These are phyloP conservation scores for Boletus rubropictus DNA, from an alignment of 768 basidiomycete genomes.

Conservation along the genomic window DNA sequence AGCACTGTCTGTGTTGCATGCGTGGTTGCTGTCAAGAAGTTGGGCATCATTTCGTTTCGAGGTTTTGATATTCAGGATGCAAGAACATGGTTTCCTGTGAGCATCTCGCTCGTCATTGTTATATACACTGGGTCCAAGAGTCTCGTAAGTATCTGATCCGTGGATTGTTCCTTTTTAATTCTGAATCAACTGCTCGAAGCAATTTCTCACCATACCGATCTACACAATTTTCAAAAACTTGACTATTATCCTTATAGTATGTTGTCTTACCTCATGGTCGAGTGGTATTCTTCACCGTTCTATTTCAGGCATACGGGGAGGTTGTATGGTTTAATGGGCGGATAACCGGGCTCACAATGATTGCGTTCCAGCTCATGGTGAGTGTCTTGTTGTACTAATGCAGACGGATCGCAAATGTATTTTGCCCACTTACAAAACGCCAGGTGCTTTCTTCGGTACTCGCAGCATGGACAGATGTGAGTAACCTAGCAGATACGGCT, in stretches of 20 bases:
- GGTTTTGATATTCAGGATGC: constrained; percentile 79
- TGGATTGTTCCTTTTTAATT: not conserved
- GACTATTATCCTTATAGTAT: constrained; percentile 96
- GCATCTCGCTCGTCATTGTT: constrained; percentile 83
- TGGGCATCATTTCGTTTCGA: constrained; percentile 79
- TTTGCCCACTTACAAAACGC: not conserved
- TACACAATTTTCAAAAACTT: constrained; percentile 99
- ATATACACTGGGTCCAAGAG: constrained; percentile 99
- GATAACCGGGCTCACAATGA: constrained; percentile 81
- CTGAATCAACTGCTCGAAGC: constrained; percentile 42
- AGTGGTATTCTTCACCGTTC: constrained; percentile 1
- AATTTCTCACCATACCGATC: constrained; percentile 94
- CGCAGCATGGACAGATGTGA: constrained; percentile 91
- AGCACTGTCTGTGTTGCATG: constrained; percentile 80
- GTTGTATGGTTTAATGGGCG: constrained; percentile 93
- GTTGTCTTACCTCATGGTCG: constrained; percentile 34
- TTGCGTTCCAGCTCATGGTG: constrained; percentile 91
- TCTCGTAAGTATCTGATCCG: constrained; percentile 55
- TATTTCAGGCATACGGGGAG: constrained; percentile 85
- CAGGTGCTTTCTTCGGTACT: constrained; percentile 90
- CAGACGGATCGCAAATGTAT: not conserved
- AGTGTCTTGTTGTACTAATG: constrained; percentile 12
- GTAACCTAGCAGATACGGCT: constrained; percentile 33
- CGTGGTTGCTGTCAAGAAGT: constrained; percentile 66
- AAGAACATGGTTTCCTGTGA: constrained; percentile 92